Conservation (phyloP, 2,329 filamentous ascomycete species). For the Paraphaeosphaeria minitans region DNA sequence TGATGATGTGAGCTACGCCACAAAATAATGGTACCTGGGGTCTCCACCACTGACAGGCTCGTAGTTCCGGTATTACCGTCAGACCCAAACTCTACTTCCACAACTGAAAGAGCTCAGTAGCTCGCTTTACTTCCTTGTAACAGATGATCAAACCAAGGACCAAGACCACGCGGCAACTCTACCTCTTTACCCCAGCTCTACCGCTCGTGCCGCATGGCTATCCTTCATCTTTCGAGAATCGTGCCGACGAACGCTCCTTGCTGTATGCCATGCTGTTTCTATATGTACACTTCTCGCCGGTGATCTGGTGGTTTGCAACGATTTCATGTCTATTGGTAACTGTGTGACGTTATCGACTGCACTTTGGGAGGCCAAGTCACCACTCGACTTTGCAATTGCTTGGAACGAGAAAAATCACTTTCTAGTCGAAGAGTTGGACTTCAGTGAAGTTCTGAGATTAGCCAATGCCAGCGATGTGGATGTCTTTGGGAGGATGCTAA, state of each 20-base stretch:
- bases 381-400: conserved; percentile 38
- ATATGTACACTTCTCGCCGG: conserved; percentile 29
- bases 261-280: conserved; percentile 53
- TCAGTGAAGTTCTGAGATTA: conserved; percentile 26
- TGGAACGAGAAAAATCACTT: conserved; percentile 40
- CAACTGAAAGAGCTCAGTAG: conserved; percentile 23
- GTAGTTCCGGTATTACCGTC: conserved; percentile 23
- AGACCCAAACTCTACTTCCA: conserved; percentile 23
- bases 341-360: conserved; percentile 33
- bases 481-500: conserved; percentile 34
- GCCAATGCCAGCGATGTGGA: conserved; percentile 37
- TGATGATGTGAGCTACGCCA: conserved; percentile 21
- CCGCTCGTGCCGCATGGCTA: conserved; percentile 52
- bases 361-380: conserved; percentile 36
- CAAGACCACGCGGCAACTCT: conserved; percentile 29
- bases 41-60: not conserved
- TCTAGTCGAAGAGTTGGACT: conserved; percentile 36
- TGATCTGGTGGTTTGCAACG: conserved; percentile 20
- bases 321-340: conserved; percentile 15
- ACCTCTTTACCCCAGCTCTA: conserved; percentile 48
- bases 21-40: too few relatives aligned
- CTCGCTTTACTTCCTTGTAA: conserved; percentile 14
- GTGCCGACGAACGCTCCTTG: conserved; percentile 57
- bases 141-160: conserved; percentile 1
- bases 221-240: conserved; percentile 62